A percentile compares a stretch with the other conserved stretches of the same genome.
phyloP scores from a whole-genome alignment of 768 basidiomycete species.

The Leccinum longicurvipes region DNA sequence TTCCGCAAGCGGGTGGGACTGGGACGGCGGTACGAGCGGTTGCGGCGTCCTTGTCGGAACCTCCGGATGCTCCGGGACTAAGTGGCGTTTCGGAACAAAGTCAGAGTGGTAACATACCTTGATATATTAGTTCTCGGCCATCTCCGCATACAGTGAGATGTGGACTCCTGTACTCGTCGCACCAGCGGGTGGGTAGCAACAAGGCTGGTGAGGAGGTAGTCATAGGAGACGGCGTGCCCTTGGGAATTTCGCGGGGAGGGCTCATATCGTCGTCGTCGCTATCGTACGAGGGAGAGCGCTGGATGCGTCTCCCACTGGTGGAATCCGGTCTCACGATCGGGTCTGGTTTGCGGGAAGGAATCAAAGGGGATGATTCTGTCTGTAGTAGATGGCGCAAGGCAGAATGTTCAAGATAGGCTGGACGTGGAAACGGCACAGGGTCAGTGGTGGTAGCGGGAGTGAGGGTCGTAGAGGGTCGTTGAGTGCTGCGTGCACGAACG shows the following conservation, averaged over 20 bases:
- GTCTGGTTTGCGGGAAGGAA: constrained; percentile 40
- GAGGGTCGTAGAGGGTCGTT: constrained; percentile 28
- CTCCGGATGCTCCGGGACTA: constrained; percentile 42
- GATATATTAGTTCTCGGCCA: constrained; percentile 70
- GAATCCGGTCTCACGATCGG: constrained; percentile 20
- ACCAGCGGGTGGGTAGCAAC: constrained; percentile 76
- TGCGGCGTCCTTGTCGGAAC: constrained; percentile 79
- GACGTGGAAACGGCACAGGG: constrained; percentile 52
- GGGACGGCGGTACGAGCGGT: constrained; percentile 73
- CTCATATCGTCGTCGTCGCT: constrained; percentile 68
- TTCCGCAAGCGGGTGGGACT: constrained; percentile 82
- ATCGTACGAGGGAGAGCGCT: constrained; percentile 46
- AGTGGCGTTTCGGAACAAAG: constrained; percentile 2
- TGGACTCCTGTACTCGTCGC: constrained; percentile 58
- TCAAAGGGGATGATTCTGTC: constrained; percentile 41
- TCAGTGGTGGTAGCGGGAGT: constrained; percentile 26
- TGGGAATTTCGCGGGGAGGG: constrained; percentile 42
- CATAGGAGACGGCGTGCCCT: constrained; percentile 20
- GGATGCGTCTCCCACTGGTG: constrained; percentile 17
- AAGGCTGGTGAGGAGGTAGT: constrained; percentile 39
- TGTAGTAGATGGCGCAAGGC: constrained; percentile 68
- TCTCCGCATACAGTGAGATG: constrained; percentile 62
- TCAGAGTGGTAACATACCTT: constrained; percentile 43
- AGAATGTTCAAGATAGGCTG: constrained; percentile 75
- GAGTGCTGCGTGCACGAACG: constrained; percentile 19